Percentiles rank a stretch among this genome's conserved stretches.
Evolutionary conservation across 345 rosid genomes (phyloP).

Genomic region (Hirschfeldia incana): DNA sequence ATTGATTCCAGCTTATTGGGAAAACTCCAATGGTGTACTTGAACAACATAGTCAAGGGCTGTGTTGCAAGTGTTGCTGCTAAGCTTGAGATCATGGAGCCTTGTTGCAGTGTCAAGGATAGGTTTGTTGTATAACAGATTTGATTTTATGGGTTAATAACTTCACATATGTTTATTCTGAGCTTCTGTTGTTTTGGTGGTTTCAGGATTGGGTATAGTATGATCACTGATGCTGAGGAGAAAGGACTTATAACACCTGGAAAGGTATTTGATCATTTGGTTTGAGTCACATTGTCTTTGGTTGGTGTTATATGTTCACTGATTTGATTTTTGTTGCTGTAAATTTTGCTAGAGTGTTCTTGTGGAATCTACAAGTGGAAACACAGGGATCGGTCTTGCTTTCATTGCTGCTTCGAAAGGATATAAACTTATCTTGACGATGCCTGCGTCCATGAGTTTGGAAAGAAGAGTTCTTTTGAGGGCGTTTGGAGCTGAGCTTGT

Average conservation of each 20-base stretch:
- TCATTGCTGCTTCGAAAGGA: slow-evolving; percentile 83
- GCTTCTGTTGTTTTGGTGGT: slow-evolving; percentile 3
- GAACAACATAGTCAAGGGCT: slow-evolving; percentile 78
- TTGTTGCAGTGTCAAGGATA: slow-evolving; percentile 89
- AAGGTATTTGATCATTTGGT: slow-evolving; percentile 25
- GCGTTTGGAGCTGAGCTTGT: slow-evolving; percentile 94
- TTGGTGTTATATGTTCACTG: background rate
- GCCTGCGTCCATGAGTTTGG: slow-evolving; percentile 88
- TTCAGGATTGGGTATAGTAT: slow-evolving; percentile 78
- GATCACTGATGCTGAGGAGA: slow-evolving; percentile 45
- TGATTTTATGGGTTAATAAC: background rate
- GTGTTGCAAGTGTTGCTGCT: slow-evolving; percentile 82
- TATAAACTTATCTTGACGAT: slow-evolving; percentile 72
- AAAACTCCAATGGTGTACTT: slow-evolving; percentile 97
- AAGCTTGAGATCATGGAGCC: slow-evolving; percentile 98
- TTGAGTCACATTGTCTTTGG: background rate
- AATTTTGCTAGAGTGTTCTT: slow-evolving; percentile 57
- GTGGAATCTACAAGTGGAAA: slow-evolving; percentile 95
- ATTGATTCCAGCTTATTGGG: slow-evolving; percentile 68
- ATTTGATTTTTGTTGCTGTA: background rate
- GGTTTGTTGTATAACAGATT: slow-evolving; percentile 42
- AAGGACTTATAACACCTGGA: slow-evolving; percentile 47
- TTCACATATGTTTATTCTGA: slow-evolving; percentile 16
- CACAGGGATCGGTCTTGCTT: slow-evolving; percentile 93
- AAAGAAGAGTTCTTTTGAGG: slow-evolving; percentile 76